A percentile compares a stretch with the other conserved stretches of the same genome.
Evolutionary conservation across 169 alveolate genomes (phyloP).

Genomic region (Theileria orientalis): DNA sequence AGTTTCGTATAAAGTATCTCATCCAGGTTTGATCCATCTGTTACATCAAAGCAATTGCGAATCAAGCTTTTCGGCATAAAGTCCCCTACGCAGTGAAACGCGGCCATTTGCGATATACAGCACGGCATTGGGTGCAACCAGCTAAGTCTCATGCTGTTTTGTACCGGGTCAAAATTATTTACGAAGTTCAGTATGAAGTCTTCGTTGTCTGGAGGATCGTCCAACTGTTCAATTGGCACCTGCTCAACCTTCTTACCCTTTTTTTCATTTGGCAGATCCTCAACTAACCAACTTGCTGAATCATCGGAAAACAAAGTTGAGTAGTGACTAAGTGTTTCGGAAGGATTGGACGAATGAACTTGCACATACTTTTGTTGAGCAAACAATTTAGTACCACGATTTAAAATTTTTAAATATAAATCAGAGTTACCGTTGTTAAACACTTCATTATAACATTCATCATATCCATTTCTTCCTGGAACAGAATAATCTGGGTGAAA

Average conservation of each 20-base stretch:
- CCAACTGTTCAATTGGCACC: slow-evolving; percentile 1
- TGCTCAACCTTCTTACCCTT: no score
- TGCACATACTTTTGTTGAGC: not conserved
- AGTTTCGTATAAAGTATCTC: slow-evolving; percentile 40
- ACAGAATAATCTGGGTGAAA: not conserved
- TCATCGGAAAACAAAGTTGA: not conserved
- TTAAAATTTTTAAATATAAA: not conserved
- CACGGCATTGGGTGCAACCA: slow-evolving; percentile 48
- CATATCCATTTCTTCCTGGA: not conserved
- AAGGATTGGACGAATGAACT: not conserved
- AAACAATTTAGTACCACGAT: not conserved
- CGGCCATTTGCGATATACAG: slow-evolving; percentile 45
- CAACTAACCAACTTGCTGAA: no score
- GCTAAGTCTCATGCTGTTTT: not conserved
- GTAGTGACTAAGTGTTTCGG: not conserved
- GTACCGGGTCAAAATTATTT: slow-evolving; percentile 14
- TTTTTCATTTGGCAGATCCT: not conserved
- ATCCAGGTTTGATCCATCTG: slow-evolving; percentile 64
- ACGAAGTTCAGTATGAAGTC: slow-evolving; percentile 15
- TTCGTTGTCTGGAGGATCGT: slow-evolving; percentile 21
- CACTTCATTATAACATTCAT: not conserved
- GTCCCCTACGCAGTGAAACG: slow-evolving; percentile 22
- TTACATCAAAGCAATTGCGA: slow-evolving; percentile 43
- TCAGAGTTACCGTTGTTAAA: not conserved
- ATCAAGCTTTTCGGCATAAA: slow-evolving; percentile 56